Evolutionary conservation across 306 rosid species (phyloP), one percentile per base, ranked within the genome.

Genomic region (Urtica urens): DNA sequence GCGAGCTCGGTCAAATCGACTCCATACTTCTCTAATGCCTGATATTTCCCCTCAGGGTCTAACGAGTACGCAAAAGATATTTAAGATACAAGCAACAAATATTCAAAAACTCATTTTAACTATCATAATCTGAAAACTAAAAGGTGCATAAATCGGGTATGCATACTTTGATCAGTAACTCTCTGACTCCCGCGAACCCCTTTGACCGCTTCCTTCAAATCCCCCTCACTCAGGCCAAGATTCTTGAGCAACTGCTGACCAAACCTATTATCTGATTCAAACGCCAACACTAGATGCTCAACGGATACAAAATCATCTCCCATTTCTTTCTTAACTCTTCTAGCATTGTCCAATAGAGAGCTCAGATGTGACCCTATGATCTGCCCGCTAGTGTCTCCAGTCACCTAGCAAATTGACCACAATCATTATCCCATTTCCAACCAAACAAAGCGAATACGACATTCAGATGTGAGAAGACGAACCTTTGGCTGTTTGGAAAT

Each of bases 21-120:
- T 48, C 99, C 99, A 57, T 79, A 90, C 48, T 85, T 90, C 28
- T 86, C 92, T 63, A 90, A 57, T 31, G 96, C 87, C 65, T 85
- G 83, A 53, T 85, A 90, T 62, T 79, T 90, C 17, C 95, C 96
- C 70, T 90, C 99, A 1, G 99, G 99, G 61, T 90, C 99, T 85
- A 58, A 30, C 58, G 21, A 44, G 23, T 55, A 18, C 49, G n/a
- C 23, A 17, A 41, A 49, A 33, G 37, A 15, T 7, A 48, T 7
- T 9, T 42, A 1, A 35, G 18, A 52, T 35, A 9, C 1, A 52
- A 50, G n/a, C 44, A 30, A 3, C 17, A 43, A 19, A 51, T 11
- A 57, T n/a, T 23, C 40, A 27, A 10, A 29, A 45, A 52, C 27
- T 19, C 6, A 7, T 21, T n/a, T n/a, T 1, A 11, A 25, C 11